These are phyloP conservation scores for Arthonia radiata DNA, from an alignment of 495 filamentous ascomycete genomes.

Conservation along the genomic window DNA sequence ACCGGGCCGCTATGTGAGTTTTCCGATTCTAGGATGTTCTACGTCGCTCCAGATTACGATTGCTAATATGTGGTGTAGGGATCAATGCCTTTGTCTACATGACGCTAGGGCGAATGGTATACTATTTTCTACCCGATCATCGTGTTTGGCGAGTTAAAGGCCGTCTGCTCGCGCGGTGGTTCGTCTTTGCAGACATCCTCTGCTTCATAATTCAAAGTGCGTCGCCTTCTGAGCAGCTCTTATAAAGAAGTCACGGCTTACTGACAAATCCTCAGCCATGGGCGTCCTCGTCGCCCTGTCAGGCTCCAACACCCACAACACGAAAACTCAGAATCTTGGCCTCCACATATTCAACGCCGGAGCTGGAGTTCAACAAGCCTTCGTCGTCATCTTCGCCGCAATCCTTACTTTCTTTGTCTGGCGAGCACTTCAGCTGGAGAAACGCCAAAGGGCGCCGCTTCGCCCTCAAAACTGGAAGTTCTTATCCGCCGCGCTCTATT, in stretches of 20 bases:
- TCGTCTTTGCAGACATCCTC: slow-evolving; percentile 36
- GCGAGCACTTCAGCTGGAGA: slow-evolving; percentile 8
- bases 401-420: slow-evolving; percentile 25
- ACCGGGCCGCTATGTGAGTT: slow-evolving; percentile 19
- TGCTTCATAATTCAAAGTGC: slow-evolving; percentile 35
- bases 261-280: no score
- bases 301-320: slow-evolving; percentile 3
- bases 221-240: no score
- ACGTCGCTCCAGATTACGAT: slow-evolving; percentile 13
- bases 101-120: slow-evolving; percentile 36
- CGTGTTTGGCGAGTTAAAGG: slow-evolving; percentile 25
- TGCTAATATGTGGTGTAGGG: slow-evolving; percentile 16
- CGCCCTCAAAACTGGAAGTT: slow-evolving; percentile 15
- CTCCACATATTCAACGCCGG: slow-evolving; percentile 36
- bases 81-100: slow-evolving; percentile 49
- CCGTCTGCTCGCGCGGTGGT: slow-evolving; percentile 24
- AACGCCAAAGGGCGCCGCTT: slow-evolving; percentile 1
- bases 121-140: slow-evolving; percentile 26
- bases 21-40: slow-evolving; percentile 1
- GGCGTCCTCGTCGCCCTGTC: no score
- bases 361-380: slow-evolving; percentile 32
- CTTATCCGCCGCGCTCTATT: slow-evolving; percentile 26
- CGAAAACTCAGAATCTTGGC: slow-evolving; percentile 15
- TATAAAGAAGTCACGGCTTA: no score
- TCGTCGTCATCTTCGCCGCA: slow-evolving; percentile 26